A percentile compares a stretch with the other conserved stretches of the same genome.
phyloP scores from a whole-genome alignment of 2,329 filamentous ascomycete species.

The Fusarium caatingaense region DNA sequence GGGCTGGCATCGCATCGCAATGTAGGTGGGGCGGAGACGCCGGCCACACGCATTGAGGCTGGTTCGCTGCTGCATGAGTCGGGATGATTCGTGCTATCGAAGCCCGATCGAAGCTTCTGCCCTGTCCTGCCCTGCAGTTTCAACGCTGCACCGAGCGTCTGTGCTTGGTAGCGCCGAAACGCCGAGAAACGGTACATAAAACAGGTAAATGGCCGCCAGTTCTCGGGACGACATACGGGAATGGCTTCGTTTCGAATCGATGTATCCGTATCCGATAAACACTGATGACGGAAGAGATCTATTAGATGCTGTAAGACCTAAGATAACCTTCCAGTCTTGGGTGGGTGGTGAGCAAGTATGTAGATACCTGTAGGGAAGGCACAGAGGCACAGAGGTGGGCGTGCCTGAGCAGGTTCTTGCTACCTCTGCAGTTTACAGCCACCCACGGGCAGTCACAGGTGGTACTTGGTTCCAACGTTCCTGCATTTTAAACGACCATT shows the following conservation, averaged over 20 bases:
- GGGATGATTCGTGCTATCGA: conserved; percentile 47
- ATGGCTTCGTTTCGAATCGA: conserved; percentile 5
- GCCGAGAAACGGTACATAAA: conserved; percentile 28
- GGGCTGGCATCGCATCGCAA: conserved; percentile 6
- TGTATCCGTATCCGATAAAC: neutral
- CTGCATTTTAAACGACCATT: neutral
- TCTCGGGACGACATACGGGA: conserved; percentile 3
- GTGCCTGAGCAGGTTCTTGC: neutral
- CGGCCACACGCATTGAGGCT: conserved; percentile 37
- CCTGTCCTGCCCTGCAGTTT: conserved; percentile 38
- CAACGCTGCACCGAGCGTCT: conserved; percentile 31
- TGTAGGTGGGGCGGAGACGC: conserved; percentile 42
- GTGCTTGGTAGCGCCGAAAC: conserved; percentile 37
- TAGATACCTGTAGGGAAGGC: neutral
- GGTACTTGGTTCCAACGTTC: conserved; percentile 7
- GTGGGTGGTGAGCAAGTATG: neutral
- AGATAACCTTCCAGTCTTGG: neutral
- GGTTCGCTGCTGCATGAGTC: conserved; percentile 29
- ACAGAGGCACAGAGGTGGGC: neutral
- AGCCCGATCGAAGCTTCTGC: conserved; percentile 47
- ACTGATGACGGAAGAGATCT: neutral
- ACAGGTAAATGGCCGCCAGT: conserved; percentile 1
- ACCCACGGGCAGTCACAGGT: neutral
- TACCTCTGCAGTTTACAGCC: neutral
- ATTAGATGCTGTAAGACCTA: neutral